Conservation (phyloP, 208 protist species). For the Crithidia brevicula region DNA sequence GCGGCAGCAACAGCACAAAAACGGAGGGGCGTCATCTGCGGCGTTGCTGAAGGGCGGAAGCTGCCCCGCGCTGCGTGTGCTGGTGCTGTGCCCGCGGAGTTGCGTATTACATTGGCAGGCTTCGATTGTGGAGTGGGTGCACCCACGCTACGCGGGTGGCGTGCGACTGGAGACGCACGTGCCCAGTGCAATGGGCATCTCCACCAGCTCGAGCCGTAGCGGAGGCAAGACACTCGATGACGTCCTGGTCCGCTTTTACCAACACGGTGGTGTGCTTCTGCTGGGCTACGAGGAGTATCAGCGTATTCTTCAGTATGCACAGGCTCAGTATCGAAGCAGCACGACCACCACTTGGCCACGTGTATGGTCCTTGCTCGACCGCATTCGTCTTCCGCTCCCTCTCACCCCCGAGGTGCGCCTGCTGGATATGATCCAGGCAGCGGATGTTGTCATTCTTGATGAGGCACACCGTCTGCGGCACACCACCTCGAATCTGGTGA, state of each 20-base stretch:
- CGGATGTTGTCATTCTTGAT: constrained; percentile 82
- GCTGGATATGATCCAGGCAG: constrained; percentile 67
- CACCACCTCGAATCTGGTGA: constrained; percentile 52
- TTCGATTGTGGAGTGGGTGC: constrained; percentile 63
- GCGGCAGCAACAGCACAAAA: constrained; percentile 18
- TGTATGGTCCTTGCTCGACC: constrained; percentile 48
- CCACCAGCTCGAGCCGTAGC: constrained; percentile 2
- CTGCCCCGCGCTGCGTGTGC: constrained; percentile 52
- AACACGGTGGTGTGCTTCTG: constrained; percentile 71
- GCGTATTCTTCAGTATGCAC: constrained; percentile 33
- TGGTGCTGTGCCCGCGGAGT: constrained; percentile 81
- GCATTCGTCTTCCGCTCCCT: constrained; percentile 50
- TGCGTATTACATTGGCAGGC: constrained; percentile 74
- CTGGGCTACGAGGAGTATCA: constrained; percentile 90
- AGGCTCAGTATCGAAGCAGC: constrained; percentile 17
- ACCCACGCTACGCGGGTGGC: constrained; percentile 45
- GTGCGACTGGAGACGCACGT: constrained; percentile 43
- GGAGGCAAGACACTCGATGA: constrained; percentile 25
- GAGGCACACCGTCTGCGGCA: constrained; percentile 81
- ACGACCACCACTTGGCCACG: constrained; percentile 16
- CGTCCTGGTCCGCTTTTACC: constrained; percentile 55
- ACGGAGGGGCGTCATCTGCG: neutral
- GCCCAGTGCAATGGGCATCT: constrained; percentile 40
- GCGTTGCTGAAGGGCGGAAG: constrained; percentile 12
- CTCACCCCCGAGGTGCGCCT: constrained; percentile 32